phyloP scores from a whole-genome alignment of 108 stramenopile genomes.

The Discostella stelligeroides region DNA sequence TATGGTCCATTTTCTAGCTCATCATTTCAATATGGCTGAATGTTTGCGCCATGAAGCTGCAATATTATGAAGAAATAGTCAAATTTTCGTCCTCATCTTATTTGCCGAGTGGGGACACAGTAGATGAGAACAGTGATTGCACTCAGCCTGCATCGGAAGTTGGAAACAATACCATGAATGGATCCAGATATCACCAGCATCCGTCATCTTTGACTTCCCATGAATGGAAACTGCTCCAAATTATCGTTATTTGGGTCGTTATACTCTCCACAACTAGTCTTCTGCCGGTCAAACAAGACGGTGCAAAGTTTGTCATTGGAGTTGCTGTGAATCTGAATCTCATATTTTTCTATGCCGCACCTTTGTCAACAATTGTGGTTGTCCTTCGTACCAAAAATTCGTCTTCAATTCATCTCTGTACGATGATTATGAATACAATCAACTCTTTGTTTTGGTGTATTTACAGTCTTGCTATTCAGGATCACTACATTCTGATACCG shows the following conservation, averaged over 20 bases:
- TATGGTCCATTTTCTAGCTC: no score
- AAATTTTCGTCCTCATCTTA: constrained; percentile 27
- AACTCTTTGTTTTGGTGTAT: constrained; percentile 77
- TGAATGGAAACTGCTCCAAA: constrained; percentile 27
- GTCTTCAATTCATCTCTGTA: constrained; percentile 66
- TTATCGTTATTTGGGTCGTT: constrained; percentile 28
- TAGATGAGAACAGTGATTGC: constrained; percentile 9
- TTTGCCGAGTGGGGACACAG: not conserved
- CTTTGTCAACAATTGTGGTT: constrained; percentile 35
- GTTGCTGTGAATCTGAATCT: constrained; percentile 53
- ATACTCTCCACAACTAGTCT: constrained; percentile 37
- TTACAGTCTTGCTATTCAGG: constrained; percentile 69
- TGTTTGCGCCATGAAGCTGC: constrained; percentile 68
- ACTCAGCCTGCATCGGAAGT: constrained; percentile 7
- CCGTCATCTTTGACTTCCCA: constrained; percentile 33
- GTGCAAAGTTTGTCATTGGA: constrained; percentile 38
- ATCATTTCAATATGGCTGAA: no score
- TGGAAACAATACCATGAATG: constrained; percentile 3
- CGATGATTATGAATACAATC: constrained; percentile 74
- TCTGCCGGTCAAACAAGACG: constrained; percentile 17
- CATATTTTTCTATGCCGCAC: constrained; percentile 45
- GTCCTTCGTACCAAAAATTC: constrained; percentile 47
- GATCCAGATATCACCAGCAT: not conserved
- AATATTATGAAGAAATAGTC: constrained; percentile 54
- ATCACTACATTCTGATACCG: constrained; percentile 71